These are phyloP conservation scores for Miscanthus lutarioriparius DNA, from an alignment of 176 grass and related monocot species.

Conservation along the genomic window DNA sequence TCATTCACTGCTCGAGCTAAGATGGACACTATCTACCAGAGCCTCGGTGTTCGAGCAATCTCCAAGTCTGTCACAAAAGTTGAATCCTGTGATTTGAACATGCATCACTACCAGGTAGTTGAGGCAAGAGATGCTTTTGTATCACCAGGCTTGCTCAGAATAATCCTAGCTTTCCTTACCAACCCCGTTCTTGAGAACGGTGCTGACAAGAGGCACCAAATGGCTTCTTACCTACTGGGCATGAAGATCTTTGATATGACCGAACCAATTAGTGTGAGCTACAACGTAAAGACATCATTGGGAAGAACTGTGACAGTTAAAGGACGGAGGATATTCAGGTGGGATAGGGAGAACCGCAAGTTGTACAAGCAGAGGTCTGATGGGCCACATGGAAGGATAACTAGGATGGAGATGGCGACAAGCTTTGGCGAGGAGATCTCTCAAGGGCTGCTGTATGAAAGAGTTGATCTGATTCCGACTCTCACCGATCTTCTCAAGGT, in stretches of 20 bases:
- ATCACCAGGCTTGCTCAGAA: slow-evolving; percentile 33
- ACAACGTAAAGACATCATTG: slow-evolving; percentile 21
- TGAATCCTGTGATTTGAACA: not conserved
- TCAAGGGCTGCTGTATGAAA: slow-evolving; percentile 34
- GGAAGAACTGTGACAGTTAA: slow-evolving; percentile 19
- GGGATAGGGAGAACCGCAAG: slow-evolving; percentile 24
- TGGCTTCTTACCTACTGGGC: slow-evolving; percentile 20
- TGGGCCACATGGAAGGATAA: not conserved
- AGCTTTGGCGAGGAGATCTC: slow-evolving; percentile 34
- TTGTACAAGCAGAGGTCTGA: slow-evolving; percentile 34
- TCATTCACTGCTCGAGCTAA: slow-evolving; percentile 23
- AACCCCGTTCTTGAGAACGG: slow-evolving; percentile 17
- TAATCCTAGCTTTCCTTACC: slow-evolving; percentile 41
- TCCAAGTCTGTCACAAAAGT: slow-evolving; percentile 31
- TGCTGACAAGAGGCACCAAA: slow-evolving; percentile 33
- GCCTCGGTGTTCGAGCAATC: slow-evolving; percentile 37
- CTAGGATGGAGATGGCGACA: slow-evolving; percentile 39
- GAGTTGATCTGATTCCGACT: slow-evolving; percentile 20
- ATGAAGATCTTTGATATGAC: slow-evolving; percentile 26
- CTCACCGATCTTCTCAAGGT: slow-evolving; percentile 8
- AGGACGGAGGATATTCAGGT: slow-evolving; percentile 29
- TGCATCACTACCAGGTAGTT: not conserved
- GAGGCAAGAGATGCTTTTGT: not conserved
- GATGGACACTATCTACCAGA: slow-evolving; percentile 35
- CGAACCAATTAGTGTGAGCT: slow-evolving; percentile 26